Evolutionary conservation across 148 eudicot genomes (phyloP), one percentile per base, ranked within the genome.

Genomic region (Amaranthus cruentus): DNA sequence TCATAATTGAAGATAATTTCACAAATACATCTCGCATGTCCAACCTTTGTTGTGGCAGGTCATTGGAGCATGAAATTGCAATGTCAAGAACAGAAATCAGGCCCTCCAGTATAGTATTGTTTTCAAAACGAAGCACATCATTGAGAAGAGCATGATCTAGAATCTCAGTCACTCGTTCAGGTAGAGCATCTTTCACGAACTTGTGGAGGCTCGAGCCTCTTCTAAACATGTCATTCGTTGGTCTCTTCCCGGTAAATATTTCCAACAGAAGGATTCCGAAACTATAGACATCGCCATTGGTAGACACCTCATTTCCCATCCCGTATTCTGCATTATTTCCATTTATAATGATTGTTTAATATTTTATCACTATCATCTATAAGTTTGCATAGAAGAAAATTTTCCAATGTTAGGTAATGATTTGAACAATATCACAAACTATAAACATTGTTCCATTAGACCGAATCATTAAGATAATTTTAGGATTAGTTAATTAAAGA

Each of bases 251-350:
- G 13, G 78, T 81, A 6, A 77, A 56, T 47, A 62, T 48, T 73
- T 81, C 83, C 52, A 72, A 14, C 7, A 81, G 6, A 38, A 81
- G 66, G 49, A 77, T 69, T 50, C 78, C 84, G 12, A 72, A 81
- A 67, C 84, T 77, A 59, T 81, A 81, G 63, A 73, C 54, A 14
- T 81, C 75, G 1, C 81, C 81, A 4, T 56, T 4, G 47, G 69
- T 71, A 12, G 84, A 77, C 47, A 47, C 75, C 64, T 47, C 61
- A 65, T 75, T 76, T 52, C 80, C 80, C 60, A 73, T 4, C 44
- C 80, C 77, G 49, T 81, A 81, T 55, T 76, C 80, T 76, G 70
- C 13, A 48, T 14, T 56, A 50, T 6, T 42, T 71, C 47, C 74
- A 57, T 57, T 12, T 5, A 3, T 21, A 28, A 28, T 28, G 38